Evolutionary conservation across 2,329 filamentous ascomycete species (phyloP), one percentile per base, ranked within the genome.

Genomic region (Cladophialophora immunda): DNA sequence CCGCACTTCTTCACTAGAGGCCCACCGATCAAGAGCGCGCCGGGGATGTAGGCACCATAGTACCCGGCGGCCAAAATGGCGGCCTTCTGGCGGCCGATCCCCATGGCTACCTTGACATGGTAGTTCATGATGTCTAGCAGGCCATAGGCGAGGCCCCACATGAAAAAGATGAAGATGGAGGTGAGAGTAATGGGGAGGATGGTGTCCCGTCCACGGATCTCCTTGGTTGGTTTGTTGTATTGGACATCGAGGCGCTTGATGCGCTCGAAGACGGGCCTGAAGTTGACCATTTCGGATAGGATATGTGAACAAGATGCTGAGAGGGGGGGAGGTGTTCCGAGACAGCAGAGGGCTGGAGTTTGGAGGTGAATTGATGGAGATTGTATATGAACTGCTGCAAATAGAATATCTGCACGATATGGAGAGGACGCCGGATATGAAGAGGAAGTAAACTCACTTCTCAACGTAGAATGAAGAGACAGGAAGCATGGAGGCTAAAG

Each of bases 241-340:
- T 72, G 71, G 38, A 70, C 64, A 58, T 71, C 71, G 54, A 71
- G 55, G 27, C 63, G 60, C 68, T 81, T 79, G 22, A 82, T 70
- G 11, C 78, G 75, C 67, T 78, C 77, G 41, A 85, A 81, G 54
- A 86, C 77, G 3, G 78, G 83, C 13, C 94, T 93, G 17, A 97
- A 59, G 41, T 38, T 61, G 29, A 52, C 22, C 66, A 70, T 67
- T 13, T 52, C 61, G 58, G 32, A 57, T n/a, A 4, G n/a, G 34
- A 47, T n/a, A 34, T 47, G 41, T 56, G 13, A 25, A 34, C 38
- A 30, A 55, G 38, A 22, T 30, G 27, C 13, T 25, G 50, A 29
- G 30, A 19, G 45, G 29, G 54, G 2, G 55, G 25, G 5, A 30
- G 15, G 17, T 4, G 19, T 50, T 50, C 19, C 8, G 9, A 50